These are phyloP conservation scores for Camellia lanceoleosa DNA, from an alignment of 148 eudicot species.

Conservation along the genomic window DNA sequence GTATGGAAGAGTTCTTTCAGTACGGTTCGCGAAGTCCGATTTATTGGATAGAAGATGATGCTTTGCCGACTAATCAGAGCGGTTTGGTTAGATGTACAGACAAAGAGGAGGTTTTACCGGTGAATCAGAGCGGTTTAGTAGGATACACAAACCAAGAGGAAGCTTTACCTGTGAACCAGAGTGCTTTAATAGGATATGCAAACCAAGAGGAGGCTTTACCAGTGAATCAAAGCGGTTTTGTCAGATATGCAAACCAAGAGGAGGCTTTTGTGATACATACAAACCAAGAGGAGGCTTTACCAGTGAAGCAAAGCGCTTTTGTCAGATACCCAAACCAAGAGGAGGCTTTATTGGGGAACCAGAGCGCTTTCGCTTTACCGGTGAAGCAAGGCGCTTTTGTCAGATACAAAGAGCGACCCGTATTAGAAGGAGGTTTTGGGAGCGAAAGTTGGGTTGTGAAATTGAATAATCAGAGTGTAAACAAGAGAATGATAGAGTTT, in stretches of 20 bases:
- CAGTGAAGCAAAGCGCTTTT: conserved; percentile 28
- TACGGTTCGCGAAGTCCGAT: conserved; percentile 12
- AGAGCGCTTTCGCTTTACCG: not conserved
- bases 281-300: not conserved
- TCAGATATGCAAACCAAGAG: not conserved
- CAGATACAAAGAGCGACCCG: conserved; percentile 7
- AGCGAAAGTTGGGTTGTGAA: not conserved
- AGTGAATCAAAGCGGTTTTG: conserved; percentile 28
- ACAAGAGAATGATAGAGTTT: conserved; percentile 39
- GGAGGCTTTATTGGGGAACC: not conserved
- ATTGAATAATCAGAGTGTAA: conserved; percentile 13
- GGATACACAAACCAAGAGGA: not conserved
- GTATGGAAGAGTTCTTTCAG: conserved; percentile 27
- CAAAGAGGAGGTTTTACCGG: not conserved
- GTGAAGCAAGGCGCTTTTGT: conserved; percentile 28
- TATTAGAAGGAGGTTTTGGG: not conserved
- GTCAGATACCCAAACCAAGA: conserved; percentile 8
- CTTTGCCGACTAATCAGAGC: no score
- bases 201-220: not conserved
- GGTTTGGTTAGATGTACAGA: not conserved
- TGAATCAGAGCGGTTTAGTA: not conserved
- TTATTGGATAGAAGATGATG: conserved; percentile 6
- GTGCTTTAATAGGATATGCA: no score
- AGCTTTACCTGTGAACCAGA: not conserved
- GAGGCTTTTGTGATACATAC: no score